phyloP scores from a whole-genome alignment of 2,329 filamentous ascomycete species.

The Fusarium avenaceum region DNA sequence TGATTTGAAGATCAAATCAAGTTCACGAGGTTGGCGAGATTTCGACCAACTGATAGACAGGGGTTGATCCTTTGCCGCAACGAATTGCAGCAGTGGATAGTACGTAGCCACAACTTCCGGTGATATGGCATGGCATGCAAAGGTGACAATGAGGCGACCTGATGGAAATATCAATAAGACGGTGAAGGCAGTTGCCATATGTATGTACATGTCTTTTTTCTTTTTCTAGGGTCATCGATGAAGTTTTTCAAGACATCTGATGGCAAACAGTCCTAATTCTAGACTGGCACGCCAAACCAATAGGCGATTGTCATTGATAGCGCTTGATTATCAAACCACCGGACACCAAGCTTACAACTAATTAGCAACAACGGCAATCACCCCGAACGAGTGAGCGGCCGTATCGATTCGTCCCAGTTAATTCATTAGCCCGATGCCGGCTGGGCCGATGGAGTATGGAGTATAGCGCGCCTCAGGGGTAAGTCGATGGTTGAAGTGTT shows the following conservation, averaged over 20 bases:
- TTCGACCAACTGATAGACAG: conserved; percentile 35
- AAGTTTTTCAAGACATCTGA: conserved; percentile 14
- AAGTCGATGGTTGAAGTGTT: neutral
- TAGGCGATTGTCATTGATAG: conserved; percentile 22
- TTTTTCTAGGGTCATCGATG: conserved; percentile 20
- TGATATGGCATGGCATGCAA: conserved; percentile 28
- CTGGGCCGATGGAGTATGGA: conserved; percentile 39
- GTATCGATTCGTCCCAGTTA: conserved; percentile 30
- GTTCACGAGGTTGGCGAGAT: conserved; percentile 39
- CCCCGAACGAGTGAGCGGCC: conserved; percentile 17
- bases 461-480: conserved; percentile 44
- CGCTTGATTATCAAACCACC: conserved; percentile 25
- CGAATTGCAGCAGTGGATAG: conserved; percentile 18
- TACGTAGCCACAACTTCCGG: conserved; percentile 28
- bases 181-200: conserved; percentile 24
- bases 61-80: conserved; percentile 14
- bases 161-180: conserved; percentile 22
- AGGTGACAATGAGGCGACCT: conserved; percentile 34
- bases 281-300: conserved; percentile 19
- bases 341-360: conserved; percentile 30
- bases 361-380: conserved; percentile 34
- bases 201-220: conserved; percentile 7
- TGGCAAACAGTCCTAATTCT: neutral
- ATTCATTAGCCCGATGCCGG: conserved; percentile 34
- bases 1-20: conserved; percentile 32